phyloP scores from a whole-genome alignment of 352 stramenopile genomes.

The Globisporangium takayamanum region DNA sequence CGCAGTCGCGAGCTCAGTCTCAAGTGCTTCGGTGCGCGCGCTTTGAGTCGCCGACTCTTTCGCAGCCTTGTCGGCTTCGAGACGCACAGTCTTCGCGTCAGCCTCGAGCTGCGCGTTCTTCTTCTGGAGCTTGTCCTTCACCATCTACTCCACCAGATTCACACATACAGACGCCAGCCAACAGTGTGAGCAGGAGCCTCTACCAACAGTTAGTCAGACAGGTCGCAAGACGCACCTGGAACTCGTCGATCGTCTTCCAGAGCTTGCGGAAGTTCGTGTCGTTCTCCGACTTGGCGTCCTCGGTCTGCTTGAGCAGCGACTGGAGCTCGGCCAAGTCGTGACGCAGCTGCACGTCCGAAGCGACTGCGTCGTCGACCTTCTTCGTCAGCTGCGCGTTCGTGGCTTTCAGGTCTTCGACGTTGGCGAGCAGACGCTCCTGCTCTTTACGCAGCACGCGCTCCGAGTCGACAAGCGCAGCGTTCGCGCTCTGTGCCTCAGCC shows the following conservation, averaged over 20 bases:
- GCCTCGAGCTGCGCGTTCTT: constrained; percentile 36
- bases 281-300: constrained; percentile 32
- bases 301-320: constrained; percentile 20
- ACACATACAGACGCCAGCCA: neutral
- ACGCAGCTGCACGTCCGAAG: constrained; percentile 12
- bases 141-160: constrained; percentile 11
- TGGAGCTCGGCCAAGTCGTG: constrained; percentile 21
- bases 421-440: constrained; percentile 22
- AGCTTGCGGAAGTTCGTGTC: constrained; percentile 48
- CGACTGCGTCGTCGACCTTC: constrained; percentile 20
- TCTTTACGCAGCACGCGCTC: constrained; percentile 19
- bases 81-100: constrained; percentile 33
- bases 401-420: constrained; percentile 10
- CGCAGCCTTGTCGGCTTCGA: constrained; percentile 30
- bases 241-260: constrained; percentile 45
- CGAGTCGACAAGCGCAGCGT: constrained; percentile 13
- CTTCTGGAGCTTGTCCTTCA: constrained; percentile 37
- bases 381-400: constrained; percentile 21
- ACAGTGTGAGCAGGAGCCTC: neutral
- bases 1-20: constrained; percentile 21
- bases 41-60: constrained; percentile 24
- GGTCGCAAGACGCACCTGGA: constrained; percentile 17
- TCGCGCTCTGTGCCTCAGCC: constrained; percentile 15
- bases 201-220: neutral
- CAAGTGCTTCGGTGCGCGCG: constrained; percentile 23